These are phyloP conservation scores for Parascedosporium putredinis DNA, from an alignment of 2,329 filamentous ascomycete genomes.

Conservation along the genomic window DNA sequence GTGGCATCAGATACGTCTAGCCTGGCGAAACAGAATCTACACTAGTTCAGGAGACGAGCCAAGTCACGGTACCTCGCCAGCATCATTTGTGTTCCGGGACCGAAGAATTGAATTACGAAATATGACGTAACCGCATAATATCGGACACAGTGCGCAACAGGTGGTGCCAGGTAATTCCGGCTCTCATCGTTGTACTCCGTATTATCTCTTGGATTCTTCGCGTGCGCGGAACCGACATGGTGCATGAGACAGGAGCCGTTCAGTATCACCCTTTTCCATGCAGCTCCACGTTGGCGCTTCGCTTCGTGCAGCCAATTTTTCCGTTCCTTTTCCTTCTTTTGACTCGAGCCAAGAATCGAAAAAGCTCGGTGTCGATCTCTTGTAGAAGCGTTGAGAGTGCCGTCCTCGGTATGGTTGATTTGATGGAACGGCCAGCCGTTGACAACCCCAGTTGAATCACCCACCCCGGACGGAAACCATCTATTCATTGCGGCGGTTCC, in stretches of 20 bases:
- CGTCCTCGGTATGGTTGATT: not conserved
- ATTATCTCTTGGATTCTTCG: not conserved
- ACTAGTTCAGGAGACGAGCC: not conserved
- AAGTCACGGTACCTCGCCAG: not conserved
- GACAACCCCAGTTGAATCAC: too few species aligned
- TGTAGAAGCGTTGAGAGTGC: not conserved
- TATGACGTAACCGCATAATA: conserved; percentile 7
- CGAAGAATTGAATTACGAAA: conserved; percentile 2
- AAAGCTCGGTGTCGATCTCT: not conserved
- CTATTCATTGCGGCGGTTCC: too few species aligned
- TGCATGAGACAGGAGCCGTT: too few species aligned
- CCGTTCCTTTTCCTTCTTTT: not conserved
- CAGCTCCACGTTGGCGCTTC: not conserved
- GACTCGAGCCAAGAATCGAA: not conserved
- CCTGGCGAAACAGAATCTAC: too few species aligned
- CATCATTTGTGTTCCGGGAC: not conserved
- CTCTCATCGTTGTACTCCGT: too few species aligned
- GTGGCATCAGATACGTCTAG: too few species aligned
- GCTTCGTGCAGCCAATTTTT: not conserved
- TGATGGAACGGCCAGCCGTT: not conserved
- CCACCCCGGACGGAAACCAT: too few species aligned
- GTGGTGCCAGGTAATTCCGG: too few species aligned
- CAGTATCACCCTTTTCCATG: not conserved
- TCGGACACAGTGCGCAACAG: conserved; percentile 7
- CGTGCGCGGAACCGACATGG: not conserved